phyloP scores from a whole-genome alignment of 345 rosid species.

The Punica granatum region DNA sequence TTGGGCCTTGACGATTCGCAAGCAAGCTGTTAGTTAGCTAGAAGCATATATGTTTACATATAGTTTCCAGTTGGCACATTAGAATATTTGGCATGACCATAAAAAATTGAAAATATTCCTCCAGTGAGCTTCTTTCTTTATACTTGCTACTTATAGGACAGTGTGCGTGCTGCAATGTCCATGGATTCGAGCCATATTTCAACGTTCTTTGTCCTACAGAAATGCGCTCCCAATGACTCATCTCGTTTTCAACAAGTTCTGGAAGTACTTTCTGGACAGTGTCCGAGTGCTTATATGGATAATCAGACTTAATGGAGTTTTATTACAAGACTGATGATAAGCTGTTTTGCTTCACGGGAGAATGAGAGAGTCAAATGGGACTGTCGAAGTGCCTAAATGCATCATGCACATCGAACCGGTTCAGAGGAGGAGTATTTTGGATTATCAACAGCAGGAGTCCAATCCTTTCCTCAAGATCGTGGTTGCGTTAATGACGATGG shows the following conservation, averaged over 20 bases:
- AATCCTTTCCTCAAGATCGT: slow-evolving; percentile 83
- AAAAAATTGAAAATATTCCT: neutral
- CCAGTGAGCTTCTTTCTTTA: neutral
- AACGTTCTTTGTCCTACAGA: slow-evolving; percentile 81
- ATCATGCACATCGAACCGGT: slow-evolving; percentile 62
- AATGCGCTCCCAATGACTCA: slow-evolving; percentile 82
- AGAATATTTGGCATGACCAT: neutral
- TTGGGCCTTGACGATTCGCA: no score
- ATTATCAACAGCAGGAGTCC: slow-evolving; percentile 76
- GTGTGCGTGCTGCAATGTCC: slow-evolving; percentile 43
- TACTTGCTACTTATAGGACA: no score
- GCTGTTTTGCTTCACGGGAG: slow-evolving; percentile 36
- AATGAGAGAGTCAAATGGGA: slow-evolving; percentile 73
- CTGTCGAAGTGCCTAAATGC: slow-evolving; percentile 47
- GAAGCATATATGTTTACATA: no score
- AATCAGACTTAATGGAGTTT: slow-evolving; percentile 1
- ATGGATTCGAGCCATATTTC: slow-evolving; percentile 97
- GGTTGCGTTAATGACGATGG: slow-evolving; percentile 91
- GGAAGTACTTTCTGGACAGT: slow-evolving; percentile 50
- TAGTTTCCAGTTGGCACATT: neutral
- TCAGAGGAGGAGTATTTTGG: slow-evolving; percentile 80
- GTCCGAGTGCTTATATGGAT: neutral
- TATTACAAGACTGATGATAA: neutral
- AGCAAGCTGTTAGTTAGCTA: no score
- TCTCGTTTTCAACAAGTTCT: slow-evolving; percentile 69